Evolutionary conservation across 2,329 filamentous ascomycete species (phyloP), one percentile per base, ranked within the genome.

Genomic region (Mollisiaceae sp.): DNA sequence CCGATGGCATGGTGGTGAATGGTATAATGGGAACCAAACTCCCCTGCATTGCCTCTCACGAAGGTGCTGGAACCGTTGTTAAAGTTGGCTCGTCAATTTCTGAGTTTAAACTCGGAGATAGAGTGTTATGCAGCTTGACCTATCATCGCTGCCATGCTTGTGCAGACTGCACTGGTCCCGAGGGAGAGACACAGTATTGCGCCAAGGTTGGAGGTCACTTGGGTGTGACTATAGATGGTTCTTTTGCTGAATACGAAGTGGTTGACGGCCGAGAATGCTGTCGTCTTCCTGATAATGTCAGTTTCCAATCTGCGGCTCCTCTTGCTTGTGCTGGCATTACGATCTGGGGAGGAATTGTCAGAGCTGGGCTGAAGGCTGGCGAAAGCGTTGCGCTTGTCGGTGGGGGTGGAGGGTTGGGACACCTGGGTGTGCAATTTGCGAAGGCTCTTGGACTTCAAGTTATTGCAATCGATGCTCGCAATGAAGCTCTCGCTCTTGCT

Each of bases 161-260:
- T 72, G 63, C 69, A 1, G 83, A 86, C 65, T 89, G 86, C 71
- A 73, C 74, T 0, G 81, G 81, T 0, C 80, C 80, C 0, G 81
- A 86, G 70, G 75, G 76, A n/a, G 78, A 79, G 64, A 73, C 72
- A 14, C 85, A 88, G 69, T 88, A 87, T 70, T 89, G 86, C 71
- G 59, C 73, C 15, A 74, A 79, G 45, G 68, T 78, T 20, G 76
- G 77, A 38, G 82, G 83, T 0, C 77, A 81, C 62, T 76, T 83
- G 8, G 86, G 86, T 14, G 80, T 87, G 2, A 78, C 77, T 3
- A 73, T 77, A 8, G 77, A 88, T 65, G 87, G 86, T 0, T 83
- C 79, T 61, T 85, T 89, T 63, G 85, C 85, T 0, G 84, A 88
- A 65, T 88, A 86, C 70, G 82, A 82, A 27, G 70, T 81, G 45